A percentile compares a stretch with the other conserved stretches of the same genome.
phyloP scores from a whole-genome alignment of 306 rosid genomes.

The Acacia melanoxylon region DNA sequence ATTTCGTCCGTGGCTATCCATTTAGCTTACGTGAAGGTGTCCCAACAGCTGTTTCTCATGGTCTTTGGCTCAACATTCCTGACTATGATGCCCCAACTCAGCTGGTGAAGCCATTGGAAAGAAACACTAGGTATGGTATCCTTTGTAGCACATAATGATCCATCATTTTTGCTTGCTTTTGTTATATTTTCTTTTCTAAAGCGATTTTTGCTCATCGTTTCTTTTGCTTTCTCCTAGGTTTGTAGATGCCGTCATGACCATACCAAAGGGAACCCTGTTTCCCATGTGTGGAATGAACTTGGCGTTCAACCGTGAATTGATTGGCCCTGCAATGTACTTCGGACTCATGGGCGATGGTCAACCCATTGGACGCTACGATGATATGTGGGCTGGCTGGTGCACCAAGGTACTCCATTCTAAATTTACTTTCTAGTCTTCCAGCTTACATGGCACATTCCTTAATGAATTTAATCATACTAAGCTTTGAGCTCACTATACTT shows the following conservation, averaged over 20 bases:
- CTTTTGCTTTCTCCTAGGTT: constrained; percentile 41
- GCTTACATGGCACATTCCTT: neutral
- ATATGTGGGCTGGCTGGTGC: constrained; percentile 95
- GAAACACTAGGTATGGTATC: constrained; percentile 61
- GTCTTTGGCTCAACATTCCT: constrained; percentile 82
- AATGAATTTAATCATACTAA: neutral
- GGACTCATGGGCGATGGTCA: constrained; percentile 88
- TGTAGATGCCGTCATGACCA: constrained; percentile 68
- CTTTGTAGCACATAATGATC: neutral
- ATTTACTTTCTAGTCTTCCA: neutral
- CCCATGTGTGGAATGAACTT: constrained; percentile 90
- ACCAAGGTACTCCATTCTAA: constrained; percentile 47
- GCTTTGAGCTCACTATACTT: constrained; percentile 3
- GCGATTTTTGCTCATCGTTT: neutral
- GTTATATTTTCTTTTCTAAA: neutral
- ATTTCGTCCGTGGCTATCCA: constrained; percentile 83
- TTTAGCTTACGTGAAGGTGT: constrained; percentile 69
- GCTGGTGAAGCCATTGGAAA: constrained; percentile 75
- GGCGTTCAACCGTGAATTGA: constrained; percentile 73
- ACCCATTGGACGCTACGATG: constrained; percentile 77
- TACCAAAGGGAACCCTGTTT: constrained; percentile 73
- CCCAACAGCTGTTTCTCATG: constrained; percentile 78
- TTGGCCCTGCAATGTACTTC: constrained; percentile 84
- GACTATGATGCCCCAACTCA: constrained; percentile 88
- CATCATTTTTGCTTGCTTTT: neutral